These are phyloP conservation scores for Arthrobotrys sinensis DNA, from an alignment of 2,329 filamentous ascomycete genomes.

Conservation along the genomic window DNA sequence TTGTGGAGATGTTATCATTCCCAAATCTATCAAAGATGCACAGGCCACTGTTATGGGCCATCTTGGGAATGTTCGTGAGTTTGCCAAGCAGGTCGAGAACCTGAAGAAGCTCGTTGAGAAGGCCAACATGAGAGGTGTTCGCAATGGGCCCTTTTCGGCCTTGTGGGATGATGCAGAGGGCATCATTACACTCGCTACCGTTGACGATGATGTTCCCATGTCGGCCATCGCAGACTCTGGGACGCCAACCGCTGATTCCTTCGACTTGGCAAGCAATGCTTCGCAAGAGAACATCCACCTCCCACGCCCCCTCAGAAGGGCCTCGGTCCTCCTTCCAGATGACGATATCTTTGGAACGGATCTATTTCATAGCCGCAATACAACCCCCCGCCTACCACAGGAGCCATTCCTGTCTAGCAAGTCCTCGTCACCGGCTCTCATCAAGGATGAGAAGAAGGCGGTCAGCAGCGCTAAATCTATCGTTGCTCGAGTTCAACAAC, in stretches of 20 bases:
- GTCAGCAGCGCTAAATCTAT: slow-evolving; percentile 55
- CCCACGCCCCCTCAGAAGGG: slow-evolving; percentile 47
- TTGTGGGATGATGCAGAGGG: slow-evolving; percentile 87
- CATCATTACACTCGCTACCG: slow-evolving; percentile 86
- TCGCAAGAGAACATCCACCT: slow-evolving; percentile 60
- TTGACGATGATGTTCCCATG: slow-evolving; percentile 74
- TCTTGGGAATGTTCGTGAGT: slow-evolving; percentile 85
- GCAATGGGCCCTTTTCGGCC: slow-evolving; percentile 73
- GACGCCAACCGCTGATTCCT: slow-evolving; percentile 46
- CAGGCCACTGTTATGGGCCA: slow-evolving; percentile 87
- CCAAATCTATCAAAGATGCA: slow-evolving; percentile 83
- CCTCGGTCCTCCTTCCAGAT: slow-evolving; percentile 63
- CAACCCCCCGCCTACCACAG: slow-evolving; percentile 54
- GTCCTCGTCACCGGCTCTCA: slow-evolving; percentile 53
- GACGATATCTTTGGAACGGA: slow-evolving; percentile 64
- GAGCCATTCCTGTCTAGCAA: slow-evolving; percentile 58
- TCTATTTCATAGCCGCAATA: slow-evolving; percentile 57
- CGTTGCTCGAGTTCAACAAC: slow-evolving; percentile 57
- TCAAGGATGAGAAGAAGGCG: slow-evolving; percentile 60
- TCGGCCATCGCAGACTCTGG: slow-evolving; percentile 45
- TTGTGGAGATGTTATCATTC: slow-evolving; percentile 76
- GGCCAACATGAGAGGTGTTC: slow-evolving; percentile 78
- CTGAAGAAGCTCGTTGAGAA: slow-evolving; percentile 82
- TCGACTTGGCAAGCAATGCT: slow-evolving; percentile 55
- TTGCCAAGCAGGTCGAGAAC: slow-evolving; percentile 84